Evolutionary conservation across 106 monocot species (phyloP).

Genomic region (Triglochin maritima): DNA sequence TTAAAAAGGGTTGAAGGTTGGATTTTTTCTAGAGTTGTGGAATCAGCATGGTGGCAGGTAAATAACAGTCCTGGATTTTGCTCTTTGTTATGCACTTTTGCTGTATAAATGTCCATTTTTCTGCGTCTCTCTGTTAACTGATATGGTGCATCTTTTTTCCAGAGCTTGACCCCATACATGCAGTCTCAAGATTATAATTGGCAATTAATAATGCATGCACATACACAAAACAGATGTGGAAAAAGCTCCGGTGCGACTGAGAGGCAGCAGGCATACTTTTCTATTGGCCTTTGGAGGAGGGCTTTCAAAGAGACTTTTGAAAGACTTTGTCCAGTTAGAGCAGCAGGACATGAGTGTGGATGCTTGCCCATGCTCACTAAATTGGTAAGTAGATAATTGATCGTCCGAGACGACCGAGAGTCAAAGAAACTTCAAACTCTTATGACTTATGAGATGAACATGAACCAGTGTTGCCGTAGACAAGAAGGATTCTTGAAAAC

Average conservation of each 20-base stretch:
- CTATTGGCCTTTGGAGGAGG: conserved; percentile 72
- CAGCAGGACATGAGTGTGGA: conserved; percentile 87
- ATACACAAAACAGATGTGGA: conserved; percentile 23
- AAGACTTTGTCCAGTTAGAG: conserved; percentile 86
- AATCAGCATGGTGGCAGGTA: conserved; percentile 98
- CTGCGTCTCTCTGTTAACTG: no score
- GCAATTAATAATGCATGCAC: conserved; percentile 5
- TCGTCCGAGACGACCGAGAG: not conserved
- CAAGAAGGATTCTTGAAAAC: not conserved
- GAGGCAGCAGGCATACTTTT: conserved; percentile 31
- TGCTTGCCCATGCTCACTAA: conserved; percentile 66
- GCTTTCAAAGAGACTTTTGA: conserved; percentile 76
- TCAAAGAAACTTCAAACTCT: not conserved
- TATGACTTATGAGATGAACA: no score
- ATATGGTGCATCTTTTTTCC: not conserved
- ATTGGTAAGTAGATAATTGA: conserved; percentile 43
- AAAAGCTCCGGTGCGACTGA: conserved; percentile 21
- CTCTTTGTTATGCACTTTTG: not conserved
- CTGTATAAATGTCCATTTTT: not conserved
- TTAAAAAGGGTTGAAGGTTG: conserved; percentile 72
- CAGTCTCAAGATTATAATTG: conserved; percentile 23
- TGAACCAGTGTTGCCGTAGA: no score
- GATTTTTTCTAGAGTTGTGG: conserved; percentile 78
- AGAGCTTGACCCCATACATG: conserved; percentile 81
- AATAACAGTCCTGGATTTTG: not conserved